Conservation (phyloP, 139 green algal species). For the Diplosphaera chodatii region DNA sequence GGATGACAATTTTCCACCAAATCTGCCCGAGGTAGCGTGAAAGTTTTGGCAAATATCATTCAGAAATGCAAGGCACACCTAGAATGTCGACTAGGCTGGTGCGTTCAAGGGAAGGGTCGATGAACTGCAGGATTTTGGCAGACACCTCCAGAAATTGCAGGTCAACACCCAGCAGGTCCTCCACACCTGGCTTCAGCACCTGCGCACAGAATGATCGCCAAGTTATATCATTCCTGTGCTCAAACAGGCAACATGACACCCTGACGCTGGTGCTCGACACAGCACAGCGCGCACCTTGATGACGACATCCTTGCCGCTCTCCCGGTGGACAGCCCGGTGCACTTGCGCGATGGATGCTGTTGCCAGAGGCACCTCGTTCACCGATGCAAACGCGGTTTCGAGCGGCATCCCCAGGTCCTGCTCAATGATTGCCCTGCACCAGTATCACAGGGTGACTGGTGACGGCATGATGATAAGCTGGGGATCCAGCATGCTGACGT, state of each 20-base stretch:
- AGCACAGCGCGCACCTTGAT: constrained; percentile 61
- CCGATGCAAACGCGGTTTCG: constrained; percentile 69
- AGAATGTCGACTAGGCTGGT: constrained; percentile 71
- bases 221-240: too few relatives aligned
- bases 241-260: too few relatives aligned
- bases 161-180: constrained; percentile 81
- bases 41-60: too few relatives aligned
- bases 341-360: constrained; percentile 84
- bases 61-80: constrained; percentile 40
- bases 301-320: constrained; percentile 73
- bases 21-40: too few relatives aligned
- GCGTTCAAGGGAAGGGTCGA: constrained; percentile 73
- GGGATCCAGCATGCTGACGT: too few relatives aligned
- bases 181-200: constrained; percentile 91
- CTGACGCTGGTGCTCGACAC: too few relatives aligned
- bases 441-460: too few relatives aligned
- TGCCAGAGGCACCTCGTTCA: constrained; percentile 82
- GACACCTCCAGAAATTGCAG: constrained; percentile 82
- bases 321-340: constrained; percentile 49
- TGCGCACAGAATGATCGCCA: constrained; percentile 9
- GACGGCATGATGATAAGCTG: too few relatives aligned
- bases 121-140: constrained; percentile 68
- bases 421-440: constrained; percentile 29
- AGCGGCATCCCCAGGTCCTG: constrained; percentile 61
- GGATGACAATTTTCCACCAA: constrained; percentile 65